These are phyloP conservation scores for Coprinopsis marcescibilis DNA, from an alignment of 768 basidiomycete species.

Conservation along the genomic window DNA sequence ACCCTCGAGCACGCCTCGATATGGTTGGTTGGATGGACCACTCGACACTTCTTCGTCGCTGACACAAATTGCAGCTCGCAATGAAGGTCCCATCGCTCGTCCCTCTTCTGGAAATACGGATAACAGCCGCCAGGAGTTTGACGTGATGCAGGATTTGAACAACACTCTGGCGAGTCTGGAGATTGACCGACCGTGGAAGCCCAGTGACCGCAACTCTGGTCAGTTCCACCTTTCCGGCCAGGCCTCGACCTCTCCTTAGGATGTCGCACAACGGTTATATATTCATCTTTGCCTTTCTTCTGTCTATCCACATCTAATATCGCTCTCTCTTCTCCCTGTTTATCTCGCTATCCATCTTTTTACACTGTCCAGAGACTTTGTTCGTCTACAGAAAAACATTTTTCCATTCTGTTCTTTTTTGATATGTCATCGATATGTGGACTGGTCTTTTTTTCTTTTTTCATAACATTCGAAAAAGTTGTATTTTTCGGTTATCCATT, in stretches of 20 bases:
- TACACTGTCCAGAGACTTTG: not conserved
- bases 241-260: not conserved
- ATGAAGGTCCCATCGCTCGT: constrained; percentile 47
- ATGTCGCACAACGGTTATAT: not conserved
- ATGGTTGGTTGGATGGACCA: constrained; percentile 40
- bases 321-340: constrained; percentile 6
- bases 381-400: not conserved
- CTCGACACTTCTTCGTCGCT: constrained; percentile 31
- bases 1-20: constrained; percentile 40
- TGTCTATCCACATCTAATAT: constrained; percentile 1
- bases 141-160: constrained; percentile 63
- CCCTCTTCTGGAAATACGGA: constrained; percentile 40
- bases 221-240: constrained; percentile 9
- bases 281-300: not conserved
- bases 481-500: too few relatives aligned
- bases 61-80: constrained; percentile 36
- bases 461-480: too few relatives aligned
- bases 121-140: constrained; percentile 35
- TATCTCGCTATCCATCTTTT: constrained; percentile 6
- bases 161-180: constrained; percentile 73
- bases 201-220: constrained; percentile 13
- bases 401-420: not conserved
- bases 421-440: not conserved
- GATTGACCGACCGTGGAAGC: constrained; percentile 40
- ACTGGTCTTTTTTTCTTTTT: not conserved